phyloP scores from a whole-genome alignment of 768 basidiomycete genomes.

The Tulasnella sp. region DNA sequence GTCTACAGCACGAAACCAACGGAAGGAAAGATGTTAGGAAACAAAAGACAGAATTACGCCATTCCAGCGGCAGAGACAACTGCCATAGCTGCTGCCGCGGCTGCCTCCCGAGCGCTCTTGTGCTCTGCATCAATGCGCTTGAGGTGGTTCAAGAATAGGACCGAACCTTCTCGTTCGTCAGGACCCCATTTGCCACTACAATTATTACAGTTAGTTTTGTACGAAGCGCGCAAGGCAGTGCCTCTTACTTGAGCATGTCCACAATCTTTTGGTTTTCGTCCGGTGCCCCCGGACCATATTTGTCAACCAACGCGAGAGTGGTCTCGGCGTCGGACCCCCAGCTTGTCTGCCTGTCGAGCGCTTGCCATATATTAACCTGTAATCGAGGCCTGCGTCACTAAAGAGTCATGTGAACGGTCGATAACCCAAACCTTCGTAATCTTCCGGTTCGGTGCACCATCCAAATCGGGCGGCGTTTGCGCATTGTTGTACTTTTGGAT shows the following conservation, averaged over 20 bases:
- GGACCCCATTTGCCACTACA: conserved; percentile 48
- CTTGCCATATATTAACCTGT: conserved; percentile 56
- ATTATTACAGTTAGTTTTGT: background rate
- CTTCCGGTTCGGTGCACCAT: conserved; percentile 43
- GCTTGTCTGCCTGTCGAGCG: conserved; percentile 51
- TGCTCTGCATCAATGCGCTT: conserved; percentile 54
- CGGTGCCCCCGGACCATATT: conserved; percentile 62
- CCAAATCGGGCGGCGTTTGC: conserved; percentile 50
- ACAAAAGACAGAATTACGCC: background rate
- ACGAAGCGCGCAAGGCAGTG: background rate
- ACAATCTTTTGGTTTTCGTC: conserved; percentile 56
- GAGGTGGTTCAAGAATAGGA: conserved; percentile 56
- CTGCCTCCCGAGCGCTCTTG: conserved; percentile 35
- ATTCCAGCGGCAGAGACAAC: conserved; percentile 1
- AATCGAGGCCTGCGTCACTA: background rate
- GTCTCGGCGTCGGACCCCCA: conserved; percentile 57
- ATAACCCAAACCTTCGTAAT: conserved; percentile 48
- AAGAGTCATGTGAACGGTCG: background rate
- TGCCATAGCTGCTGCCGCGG: conserved; percentile 21
- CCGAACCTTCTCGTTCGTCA: conserved; percentile 52
- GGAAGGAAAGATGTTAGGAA: background rate
- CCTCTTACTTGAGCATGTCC: conserved; percentile 50
- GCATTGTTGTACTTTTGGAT: conserved; percentile 53
- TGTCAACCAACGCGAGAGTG: conserved; percentile 53
- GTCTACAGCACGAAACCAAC: background rate